These are phyloP conservation scores for Globisporangium uncinulatum DNA, from an alignment of 352 stramenopile genomes.

Conservation along the genomic window DNA sequence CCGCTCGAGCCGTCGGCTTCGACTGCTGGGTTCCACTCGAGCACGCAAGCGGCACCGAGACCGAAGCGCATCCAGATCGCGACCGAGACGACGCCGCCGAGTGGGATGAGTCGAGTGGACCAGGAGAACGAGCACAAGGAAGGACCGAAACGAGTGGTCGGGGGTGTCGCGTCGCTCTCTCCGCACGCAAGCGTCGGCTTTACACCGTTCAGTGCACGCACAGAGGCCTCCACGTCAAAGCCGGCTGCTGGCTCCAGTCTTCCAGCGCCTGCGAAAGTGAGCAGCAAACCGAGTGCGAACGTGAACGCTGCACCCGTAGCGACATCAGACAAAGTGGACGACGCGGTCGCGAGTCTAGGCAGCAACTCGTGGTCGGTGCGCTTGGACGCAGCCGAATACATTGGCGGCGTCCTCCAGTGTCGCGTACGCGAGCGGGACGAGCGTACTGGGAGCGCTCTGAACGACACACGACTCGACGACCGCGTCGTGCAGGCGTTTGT, in stretches of 20 bases:
- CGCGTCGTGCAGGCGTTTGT: conserved; percentile 47
- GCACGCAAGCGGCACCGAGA: conserved; percentile 16
- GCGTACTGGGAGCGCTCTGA: conserved; percentile 1
- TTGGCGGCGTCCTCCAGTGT: conserved; percentile 23
- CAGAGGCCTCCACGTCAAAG: not conserved
- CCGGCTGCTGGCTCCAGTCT: not conserved
- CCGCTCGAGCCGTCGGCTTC: conserved; percentile 20
- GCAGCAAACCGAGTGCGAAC: conserved; percentile 11
- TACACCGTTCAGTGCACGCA: no score
- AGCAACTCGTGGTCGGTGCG: conserved; percentile 61
- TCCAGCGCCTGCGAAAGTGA: conserved; percentile 15
- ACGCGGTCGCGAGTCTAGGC: conserved; percentile 40
- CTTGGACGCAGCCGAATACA: conserved; percentile 51
- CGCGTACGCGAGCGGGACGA: conserved; percentile 11
- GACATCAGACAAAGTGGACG: conserved; percentile 30
- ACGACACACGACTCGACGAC: conserved; percentile 46
- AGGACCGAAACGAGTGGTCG: conserved; percentile 1
- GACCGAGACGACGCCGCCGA: conserved; percentile 14
- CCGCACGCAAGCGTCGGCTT: not conserved
- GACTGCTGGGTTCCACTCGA: conserved; percentile 25
- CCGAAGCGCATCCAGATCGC: conserved; percentile 33
- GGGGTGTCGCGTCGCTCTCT: not conserved
- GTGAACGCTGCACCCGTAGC: conserved; percentile 7
- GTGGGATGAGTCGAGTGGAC: not conserved
- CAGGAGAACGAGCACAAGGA: conserved; percentile 11